These are phyloP conservation scores for Stagonosporopsis chrysanthemi DNA, from an alignment of 2,329 filamentous ascomycete species.

Conservation along the genomic window DNA sequence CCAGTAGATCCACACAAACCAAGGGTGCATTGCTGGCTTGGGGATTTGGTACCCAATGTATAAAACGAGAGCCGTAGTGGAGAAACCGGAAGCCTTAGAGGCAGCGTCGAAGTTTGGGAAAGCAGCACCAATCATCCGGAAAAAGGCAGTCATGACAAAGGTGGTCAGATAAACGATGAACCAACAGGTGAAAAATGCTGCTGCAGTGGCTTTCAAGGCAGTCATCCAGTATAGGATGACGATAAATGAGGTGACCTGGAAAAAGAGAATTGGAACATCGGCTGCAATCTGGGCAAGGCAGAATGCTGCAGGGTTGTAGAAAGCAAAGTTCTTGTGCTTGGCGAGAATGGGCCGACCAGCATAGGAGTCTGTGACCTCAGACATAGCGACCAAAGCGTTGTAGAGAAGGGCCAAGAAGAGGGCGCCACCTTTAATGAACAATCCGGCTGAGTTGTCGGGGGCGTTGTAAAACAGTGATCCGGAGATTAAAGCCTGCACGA, in stretches of 20 bases:
- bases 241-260: conserved; percentile 67
- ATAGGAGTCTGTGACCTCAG: conserved; percentile 68
- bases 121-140: conserved; percentile 75
- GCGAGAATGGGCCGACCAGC: conserved; percentile 79
- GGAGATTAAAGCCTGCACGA: conserved; percentile 67
- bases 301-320: conserved; percentile 84
- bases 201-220: conserved; percentile 73
- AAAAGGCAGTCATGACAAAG: conserved; percentile 81
- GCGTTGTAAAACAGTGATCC: conserved; percentile 74
- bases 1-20: conserved; percentile 67
- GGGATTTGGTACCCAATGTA: conserved; percentile 68
- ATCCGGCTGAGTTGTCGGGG: conserved; percentile 62
- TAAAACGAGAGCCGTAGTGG: conserved; percentile 65
- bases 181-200: conserved; percentile 82
- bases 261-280: conserved; percentile 62
- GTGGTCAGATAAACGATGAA: conserved; percentile 74
- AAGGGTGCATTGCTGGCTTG: conserved; percentile 60
- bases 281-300: conserved; percentile 73
- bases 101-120: conserved; percentile 67
- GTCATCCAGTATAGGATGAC: conserved; percentile 83
- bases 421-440: conserved; percentile 70
- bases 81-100: conserved; percentile 63
- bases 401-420: conserved; percentile 70
- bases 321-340: conserved; percentile 84
- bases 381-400: conserved; percentile 68